Evolutionary conservation across 2,329 filamentous ascomycete species (phyloP), one percentile per base, ranked within the genome.

Genomic region (Mycocentrospora acerina): DNA sequence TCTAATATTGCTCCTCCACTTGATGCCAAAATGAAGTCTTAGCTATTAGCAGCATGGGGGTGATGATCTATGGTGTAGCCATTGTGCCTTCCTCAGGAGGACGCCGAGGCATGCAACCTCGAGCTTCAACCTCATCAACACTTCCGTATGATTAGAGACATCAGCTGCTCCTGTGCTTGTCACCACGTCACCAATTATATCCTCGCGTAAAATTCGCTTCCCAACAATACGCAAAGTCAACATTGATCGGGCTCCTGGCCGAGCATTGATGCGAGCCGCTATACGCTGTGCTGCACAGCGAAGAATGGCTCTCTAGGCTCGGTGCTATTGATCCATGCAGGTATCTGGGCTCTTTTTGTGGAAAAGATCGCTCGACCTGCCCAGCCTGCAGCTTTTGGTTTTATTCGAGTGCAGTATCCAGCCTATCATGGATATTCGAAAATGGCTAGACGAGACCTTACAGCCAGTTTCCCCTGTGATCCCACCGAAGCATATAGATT

Each of bases 371-470:
- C 51, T 48, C 45, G 46, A 40, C 27, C 50, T 46, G 40, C 46
- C 41, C 36, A 31, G 41, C 19, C 37, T 27, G 29, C 37, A 8
- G 12, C 7, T 22, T 32, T 26, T 10, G 32, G 12, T 24, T 22
- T 13, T 16, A 25, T 15, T 10, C 4, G 10, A 29, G 29, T 35
- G 17, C 34, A 26, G 24, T 24, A 15, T 24, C 32, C 37, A 38
- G 32, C 32, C 38, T 16, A 42, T 22, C 37, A 74, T 74, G 71
- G 69, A 75, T 46, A 70, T 75, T 46, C 56, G 55, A 32, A 63
- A 57, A 48, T 75, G 72, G 72, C 62, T 75, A 31, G 61, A 69
- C 35, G 59, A 68, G 37, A 72, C 66, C 7, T 64, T 59, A 37
- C 60, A 65, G 32, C 58, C 64, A 42, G 55, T 60, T 38, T 52